Evolutionary conservation across 768 basidiomycete species (phyloP).

Genomic region (Polyporus arcularius): DNA sequence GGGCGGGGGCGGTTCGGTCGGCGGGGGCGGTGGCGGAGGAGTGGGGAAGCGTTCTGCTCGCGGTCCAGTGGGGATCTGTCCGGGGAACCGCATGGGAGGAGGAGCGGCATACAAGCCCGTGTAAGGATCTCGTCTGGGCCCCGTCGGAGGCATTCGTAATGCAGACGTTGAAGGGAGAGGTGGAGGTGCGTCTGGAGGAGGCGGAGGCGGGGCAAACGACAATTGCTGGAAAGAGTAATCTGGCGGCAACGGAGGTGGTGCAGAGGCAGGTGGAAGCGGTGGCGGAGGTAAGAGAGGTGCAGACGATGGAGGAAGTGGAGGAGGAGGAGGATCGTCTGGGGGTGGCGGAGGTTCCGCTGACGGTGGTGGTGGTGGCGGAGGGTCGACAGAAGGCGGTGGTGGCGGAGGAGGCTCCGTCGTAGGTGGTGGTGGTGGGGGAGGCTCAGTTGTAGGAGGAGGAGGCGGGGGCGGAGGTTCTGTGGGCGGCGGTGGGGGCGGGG

Average conservation of each 20-base stretch:
- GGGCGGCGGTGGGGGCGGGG: slow-evolving; percentile 32
- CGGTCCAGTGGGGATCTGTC: slow-evolving; percentile 23
- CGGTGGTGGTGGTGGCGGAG: slow-evolving; percentile 25
- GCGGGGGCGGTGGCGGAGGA: slow-evolving; percentile 13
- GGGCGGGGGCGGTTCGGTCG: slow-evolving; percentile 16
- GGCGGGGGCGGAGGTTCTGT: slow-evolving; percentile 27
- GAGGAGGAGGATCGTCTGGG: slow-evolving; percentile 8
- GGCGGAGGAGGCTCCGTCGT: slow-evolving; percentile 26
- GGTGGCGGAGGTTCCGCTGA: slow-evolving; percentile 24
- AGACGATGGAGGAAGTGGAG: slow-evolving; percentile 24
- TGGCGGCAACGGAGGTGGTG: slow-evolving; percentile 24
- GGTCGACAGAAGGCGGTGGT: slow-evolving; percentile 24
- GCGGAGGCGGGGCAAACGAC: slow-evolving; percentile 29
- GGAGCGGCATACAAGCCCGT: not conserved
- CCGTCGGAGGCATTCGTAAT: slow-evolving; percentile 10
- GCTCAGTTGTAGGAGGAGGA: slow-evolving; percentile 25
- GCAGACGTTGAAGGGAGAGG: slow-evolving; percentile 12
- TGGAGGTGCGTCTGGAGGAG: slow-evolving; percentile 15
- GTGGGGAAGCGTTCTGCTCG: not conserved
- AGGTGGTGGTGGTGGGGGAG: slow-evolving; percentile 31
- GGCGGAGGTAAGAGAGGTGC: slow-evolving; percentile 17
- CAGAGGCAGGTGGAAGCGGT: slow-evolving; percentile 23
- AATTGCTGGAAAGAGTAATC: slow-evolving; percentile 23
- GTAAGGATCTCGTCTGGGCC: slow-evolving; percentile 7
- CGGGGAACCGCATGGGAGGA: slow-evolving; percentile 10